Conservation (phyloP, 164 flowering plant genomes). For the Magnolia kwangsiensis region DNA sequence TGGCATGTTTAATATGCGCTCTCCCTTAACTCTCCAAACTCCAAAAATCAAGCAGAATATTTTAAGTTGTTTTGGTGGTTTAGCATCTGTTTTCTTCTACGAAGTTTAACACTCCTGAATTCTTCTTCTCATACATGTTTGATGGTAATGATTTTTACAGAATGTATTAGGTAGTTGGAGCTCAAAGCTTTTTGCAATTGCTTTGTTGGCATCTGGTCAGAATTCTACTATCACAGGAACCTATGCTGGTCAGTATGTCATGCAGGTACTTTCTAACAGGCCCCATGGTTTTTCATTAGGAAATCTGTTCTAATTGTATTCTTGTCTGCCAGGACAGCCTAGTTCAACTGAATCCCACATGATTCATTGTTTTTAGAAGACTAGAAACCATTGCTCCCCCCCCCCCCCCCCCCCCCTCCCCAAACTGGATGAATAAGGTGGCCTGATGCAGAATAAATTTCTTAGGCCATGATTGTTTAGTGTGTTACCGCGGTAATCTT, state of each 20-base stretch:
- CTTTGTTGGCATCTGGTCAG: constrained; percentile 94
- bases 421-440: no score
- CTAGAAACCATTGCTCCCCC: no score
- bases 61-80: neutral
- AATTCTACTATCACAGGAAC: constrained; percentile 98
- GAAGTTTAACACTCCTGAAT: neutral
- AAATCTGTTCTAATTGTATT: neutral
- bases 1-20: neutral
- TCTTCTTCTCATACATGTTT: neutral
- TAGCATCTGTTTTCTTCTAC: neutral
- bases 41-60: no score
- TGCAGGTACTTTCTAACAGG: constrained; percentile 58
- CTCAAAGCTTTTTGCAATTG: constrained; percentile 88
- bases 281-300: neutral
- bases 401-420: no score
- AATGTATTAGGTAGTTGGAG: constrained; percentile 92
- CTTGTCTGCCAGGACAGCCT: neutral
- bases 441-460: no score
- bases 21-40: no score
- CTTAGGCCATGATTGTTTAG: no score
- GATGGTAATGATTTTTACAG: constrained; percentile 28
- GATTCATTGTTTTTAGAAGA: neutral
- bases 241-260: constrained; percentile 93
- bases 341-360: neutral
- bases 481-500: no score